Percentiles rank a stretch among this genome's conserved stretches.
Conservation (phyloP, 73 alveolate genomes). For the Symbiodinium pilosum region DNA sequence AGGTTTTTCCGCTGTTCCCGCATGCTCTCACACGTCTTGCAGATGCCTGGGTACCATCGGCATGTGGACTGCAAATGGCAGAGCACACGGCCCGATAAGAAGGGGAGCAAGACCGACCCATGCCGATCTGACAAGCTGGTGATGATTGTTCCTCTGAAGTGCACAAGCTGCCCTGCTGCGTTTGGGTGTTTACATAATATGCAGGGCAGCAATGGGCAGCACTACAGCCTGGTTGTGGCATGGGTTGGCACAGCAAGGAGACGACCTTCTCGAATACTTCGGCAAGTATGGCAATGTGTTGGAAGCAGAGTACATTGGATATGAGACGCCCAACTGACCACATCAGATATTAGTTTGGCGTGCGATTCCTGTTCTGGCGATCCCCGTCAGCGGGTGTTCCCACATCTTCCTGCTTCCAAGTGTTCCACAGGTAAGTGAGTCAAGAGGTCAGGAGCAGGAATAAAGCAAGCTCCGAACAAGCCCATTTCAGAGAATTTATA, state of each 20-base stretch:
- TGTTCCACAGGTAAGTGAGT: too few species aligned
- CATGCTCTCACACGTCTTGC: background rate
- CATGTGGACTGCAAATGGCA: conserved; percentile 16
- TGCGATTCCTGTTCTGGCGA: background rate
- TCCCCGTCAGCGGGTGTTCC: background rate
- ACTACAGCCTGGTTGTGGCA: too few species aligned
- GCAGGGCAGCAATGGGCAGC: too few species aligned
- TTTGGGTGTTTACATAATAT: too few species aligned
- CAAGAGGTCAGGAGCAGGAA: too few species aligned
- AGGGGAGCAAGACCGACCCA: background rate
- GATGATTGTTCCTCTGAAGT: background rate
- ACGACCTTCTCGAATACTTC: background rate
- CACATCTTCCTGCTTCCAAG: too few species aligned
- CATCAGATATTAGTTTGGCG: background rate
- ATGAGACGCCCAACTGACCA: background rate
- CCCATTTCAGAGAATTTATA: too few species aligned
- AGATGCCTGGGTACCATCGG: background rate
- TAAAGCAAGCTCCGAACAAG: too few species aligned
- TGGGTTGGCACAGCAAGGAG: background rate
- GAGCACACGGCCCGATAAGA: background rate
- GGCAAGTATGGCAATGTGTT: background rate
- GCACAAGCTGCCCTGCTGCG: background rate
- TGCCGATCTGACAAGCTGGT: background rate
- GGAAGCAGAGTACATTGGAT: background rate
- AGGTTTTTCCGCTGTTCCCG: too few species aligned